Conservation (phyloP, 177 flowering plant species). For the Telopea speciosissima region DNA sequence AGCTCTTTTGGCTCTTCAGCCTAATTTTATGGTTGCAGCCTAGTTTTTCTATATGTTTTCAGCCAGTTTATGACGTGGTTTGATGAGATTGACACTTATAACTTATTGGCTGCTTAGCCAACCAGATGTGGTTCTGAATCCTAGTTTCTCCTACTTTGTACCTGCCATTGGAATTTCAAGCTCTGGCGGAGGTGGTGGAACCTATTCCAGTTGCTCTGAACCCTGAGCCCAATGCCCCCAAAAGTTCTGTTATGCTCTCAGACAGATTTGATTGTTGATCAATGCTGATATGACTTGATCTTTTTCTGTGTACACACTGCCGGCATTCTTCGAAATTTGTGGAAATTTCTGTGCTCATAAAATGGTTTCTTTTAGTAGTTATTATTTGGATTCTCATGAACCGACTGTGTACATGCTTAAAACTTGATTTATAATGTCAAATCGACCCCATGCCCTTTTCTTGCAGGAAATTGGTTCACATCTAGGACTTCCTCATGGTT, state of each 20-base stretch:
- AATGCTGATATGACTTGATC: neutral
- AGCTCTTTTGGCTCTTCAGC: neutral
- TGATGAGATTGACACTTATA: neutral
- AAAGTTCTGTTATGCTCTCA: neutral
- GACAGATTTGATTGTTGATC: no score
- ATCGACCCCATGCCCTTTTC: slow-evolving; percentile 3
- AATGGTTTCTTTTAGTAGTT: neutral
- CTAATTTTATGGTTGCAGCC: neutral
- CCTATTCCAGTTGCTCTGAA: no score
- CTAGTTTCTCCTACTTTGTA: no score
- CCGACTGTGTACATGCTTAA: neutral
- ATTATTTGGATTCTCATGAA: neutral
- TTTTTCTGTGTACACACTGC: neutral
- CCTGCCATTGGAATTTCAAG: no score
- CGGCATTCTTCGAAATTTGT: neutral
- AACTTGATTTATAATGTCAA: neutral
- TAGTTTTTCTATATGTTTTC: neutral
- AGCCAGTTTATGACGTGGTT: neutral
- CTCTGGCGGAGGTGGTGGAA: no score
- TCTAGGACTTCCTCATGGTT: slow-evolving; percentile 58
- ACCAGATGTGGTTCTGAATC: no score
- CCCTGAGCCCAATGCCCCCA: no score
- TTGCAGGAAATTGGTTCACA: slow-evolving; percentile 66
- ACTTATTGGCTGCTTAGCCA: neutral
- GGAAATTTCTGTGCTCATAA: neutral